phyloP scores from a whole-genome alignment of 2,329 filamentous ascomycete species.

The Hypomyces perniciosus region DNA sequence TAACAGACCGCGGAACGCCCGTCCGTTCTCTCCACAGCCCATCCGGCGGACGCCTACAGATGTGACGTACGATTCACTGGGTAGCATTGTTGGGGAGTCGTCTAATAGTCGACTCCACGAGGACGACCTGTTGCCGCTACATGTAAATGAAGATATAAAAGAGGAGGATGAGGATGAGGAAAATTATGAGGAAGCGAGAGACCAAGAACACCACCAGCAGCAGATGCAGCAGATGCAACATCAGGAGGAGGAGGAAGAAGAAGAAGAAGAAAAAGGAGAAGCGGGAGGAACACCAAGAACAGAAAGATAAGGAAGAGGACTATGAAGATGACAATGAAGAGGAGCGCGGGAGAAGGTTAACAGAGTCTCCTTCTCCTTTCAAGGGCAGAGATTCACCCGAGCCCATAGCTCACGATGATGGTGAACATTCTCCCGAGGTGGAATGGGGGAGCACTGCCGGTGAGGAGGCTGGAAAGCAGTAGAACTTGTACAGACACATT shows the following conservation, averaged over 20 bases:
- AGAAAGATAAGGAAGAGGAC: conserved; percentile 3
- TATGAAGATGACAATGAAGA: neutral
- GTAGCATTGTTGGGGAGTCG: conserved; percentile 17
- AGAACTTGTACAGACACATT: conserved; percentile 2
- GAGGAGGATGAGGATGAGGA: conserved; percentile 11
- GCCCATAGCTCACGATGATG: neutral
- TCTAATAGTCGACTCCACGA: neutral
- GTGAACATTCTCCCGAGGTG: conserved; percentile 4
- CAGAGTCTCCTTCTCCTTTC: conserved; percentile 10
- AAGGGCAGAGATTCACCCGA: conserved; percentile 21
- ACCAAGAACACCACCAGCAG: neutral
- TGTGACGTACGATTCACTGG: conserved; percentile 35
- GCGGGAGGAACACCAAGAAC: neutral
- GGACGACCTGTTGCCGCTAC: conserved; percentile 14
- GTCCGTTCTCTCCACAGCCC: conserved; percentile 57
- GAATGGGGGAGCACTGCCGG: neutral
- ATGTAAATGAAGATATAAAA: conserved; percentile 11
- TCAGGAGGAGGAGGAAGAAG: neutral
- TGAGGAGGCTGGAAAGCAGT: neutral
- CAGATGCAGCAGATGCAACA: neutral
- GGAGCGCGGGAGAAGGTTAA: conserved; percentile 2
- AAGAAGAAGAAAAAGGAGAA: conserved; percentile 7
- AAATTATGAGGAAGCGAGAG: neutral
- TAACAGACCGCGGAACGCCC: conserved; percentile 46
- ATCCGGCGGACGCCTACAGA: conserved; percentile 36